Base-by-base conservation (phyloP, 164 flowering plant genomes). In the Litsea cubeba region DNA sequence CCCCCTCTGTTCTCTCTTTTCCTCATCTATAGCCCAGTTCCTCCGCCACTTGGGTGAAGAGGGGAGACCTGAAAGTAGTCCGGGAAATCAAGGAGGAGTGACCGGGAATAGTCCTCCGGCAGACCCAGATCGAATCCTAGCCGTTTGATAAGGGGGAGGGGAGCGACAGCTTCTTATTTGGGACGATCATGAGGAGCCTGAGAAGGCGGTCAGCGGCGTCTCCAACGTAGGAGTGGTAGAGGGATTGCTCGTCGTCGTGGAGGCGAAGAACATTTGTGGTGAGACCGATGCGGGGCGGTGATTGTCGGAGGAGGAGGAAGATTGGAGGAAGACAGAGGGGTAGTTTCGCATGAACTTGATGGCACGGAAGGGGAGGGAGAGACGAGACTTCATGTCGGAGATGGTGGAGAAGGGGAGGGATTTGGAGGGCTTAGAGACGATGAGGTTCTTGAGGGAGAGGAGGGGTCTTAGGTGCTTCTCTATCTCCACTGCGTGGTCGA, bases 101-200 rank as follows among this genome's bases (percentile, higher is more conserved):
- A 82, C 22, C 77, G 58, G 0, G 78, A 73, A 65, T 84, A 95
- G 79, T 93, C 88, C 10, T 77, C 75, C 3, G 99, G 97, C 70
- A 95, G 83, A 64, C 99, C 99, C 69, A 95, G 74, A 79, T 95
- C 98, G 91, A 91, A 95, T 75, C 71, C 77, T 54, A 95, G 71
- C 25, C 70, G 46, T 67, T 93, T 91, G 35, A 95, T 74, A 49
- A 87, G 23, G 25, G 25, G 25, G 1, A 1, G 20, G 62, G 23
- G 17, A 95, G 68, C 0, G 97, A 97, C 12, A 95, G 64, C 57
- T 79, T 84, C 35, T 84, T 76, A 24, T 78, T 73, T 70, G 88
- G 79, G 8, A 83, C 25, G 32, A 95, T 70, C 99, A 95, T 95
- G 65, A 95, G 79, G n/a, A 95, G 76, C 82, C 80, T 89, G 76